Conservation (phyloP, 768 basidiomycete genomes). For the Tubosaeta brunneosetosa region DNA sequence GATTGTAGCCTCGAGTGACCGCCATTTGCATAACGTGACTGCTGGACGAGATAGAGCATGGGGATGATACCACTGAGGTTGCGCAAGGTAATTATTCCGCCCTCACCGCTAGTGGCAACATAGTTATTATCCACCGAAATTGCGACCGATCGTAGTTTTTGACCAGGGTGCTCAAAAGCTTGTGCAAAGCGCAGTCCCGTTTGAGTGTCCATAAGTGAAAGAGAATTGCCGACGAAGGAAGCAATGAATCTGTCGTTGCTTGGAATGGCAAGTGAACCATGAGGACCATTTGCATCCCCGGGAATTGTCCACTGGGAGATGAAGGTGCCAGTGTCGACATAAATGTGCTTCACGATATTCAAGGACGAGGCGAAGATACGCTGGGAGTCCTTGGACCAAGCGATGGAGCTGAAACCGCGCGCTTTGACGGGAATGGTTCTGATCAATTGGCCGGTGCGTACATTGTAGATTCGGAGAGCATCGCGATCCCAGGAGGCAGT, state of each 20-base stretch:
- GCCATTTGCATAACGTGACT: not conserved
- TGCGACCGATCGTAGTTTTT: not conserved
- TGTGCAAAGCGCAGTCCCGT: conserved; percentile 2
- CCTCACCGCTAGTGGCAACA: not conserved
- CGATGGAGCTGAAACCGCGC: not conserved
- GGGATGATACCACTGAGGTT: not conserved
- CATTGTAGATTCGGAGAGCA: conserved; percentile 4
- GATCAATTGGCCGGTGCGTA: not conserved
- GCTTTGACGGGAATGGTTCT: not conserved
- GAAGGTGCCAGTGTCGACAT: not conserved
- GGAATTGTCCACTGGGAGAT: not conserved
- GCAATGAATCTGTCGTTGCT: not conserved
- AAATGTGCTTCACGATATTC: not conserved
- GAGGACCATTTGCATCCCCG: not conserved
- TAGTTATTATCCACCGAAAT: conserved; percentile 2
- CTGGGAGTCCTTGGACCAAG: not conserved
- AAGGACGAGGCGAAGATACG: not conserved
- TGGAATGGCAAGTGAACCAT: not conserved
- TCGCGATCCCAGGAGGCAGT: not conserved
- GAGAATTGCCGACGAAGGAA: not conserved
- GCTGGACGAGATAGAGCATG: not conserved
- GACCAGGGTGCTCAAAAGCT: not conserved
- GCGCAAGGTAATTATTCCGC: not conserved
- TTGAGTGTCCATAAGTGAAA: conserved; percentile 7
- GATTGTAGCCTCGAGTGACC: not conserved